Base-by-base conservation (phyloP, 2,329 filamentous ascomycete genomes). In the Penicillium sp. region DNA sequence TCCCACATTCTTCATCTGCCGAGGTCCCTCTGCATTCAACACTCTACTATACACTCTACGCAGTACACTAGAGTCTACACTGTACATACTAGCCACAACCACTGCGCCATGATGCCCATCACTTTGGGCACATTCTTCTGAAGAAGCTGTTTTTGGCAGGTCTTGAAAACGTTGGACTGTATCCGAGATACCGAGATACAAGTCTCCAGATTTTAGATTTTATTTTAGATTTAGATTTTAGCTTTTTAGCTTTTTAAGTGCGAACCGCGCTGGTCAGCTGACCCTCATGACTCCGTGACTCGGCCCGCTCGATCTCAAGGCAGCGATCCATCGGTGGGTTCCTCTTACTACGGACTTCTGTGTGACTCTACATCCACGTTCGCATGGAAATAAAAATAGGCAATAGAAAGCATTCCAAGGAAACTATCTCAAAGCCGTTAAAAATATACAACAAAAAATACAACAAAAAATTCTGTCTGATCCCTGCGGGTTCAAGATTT, bases 61-160 rank as follows among this genome's bases (percentile, higher is more conserved):
- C 34, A 4, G 34, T 36, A 36, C 34, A 36, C n/a, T n/a, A n/a
- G n/a, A n/a, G n/a, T 31, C 46, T 28, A 8, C 31, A 6, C 23
- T 7, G 24, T 3, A 26, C 24, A 26, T 44, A 44, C 42, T 44
- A 44, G 42, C 42, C 42, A 44, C 42, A 35, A 10, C 42, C 34
- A 18, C 42, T 44, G 42, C 35, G 42, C 37, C 39, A 41, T 36
- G 27, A 41, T 35, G 8, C 27, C 36, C 42, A 40, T 23, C 18
- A 14, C 20, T 20, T 40, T 34, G 26, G 34, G 24, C 27, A 36
- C 31, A 37, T 32, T 39, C 42, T 31, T 26, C 34, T 32, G 42
- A 26, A 27, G 26, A 37, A 38, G 14, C 35, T 13, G 28, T 9
- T 34, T 43, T 18, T 20, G 42, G 42, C 18, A 44, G 42, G 32